Conservation (phyloP, 345 rosid species). For the Euphorbia lathyris region DNA sequence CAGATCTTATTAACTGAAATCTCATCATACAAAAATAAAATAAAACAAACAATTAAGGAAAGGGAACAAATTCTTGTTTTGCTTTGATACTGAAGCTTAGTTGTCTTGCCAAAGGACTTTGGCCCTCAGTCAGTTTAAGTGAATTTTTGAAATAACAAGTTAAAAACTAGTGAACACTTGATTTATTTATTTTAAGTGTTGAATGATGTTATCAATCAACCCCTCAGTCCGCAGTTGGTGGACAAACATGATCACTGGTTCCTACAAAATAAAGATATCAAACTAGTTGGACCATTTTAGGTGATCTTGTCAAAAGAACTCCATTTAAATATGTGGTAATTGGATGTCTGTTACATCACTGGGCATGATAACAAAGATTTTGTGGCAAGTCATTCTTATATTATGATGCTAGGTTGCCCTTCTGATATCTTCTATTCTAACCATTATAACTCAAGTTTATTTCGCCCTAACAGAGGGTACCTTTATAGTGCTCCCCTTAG, state of each 20-base stretch:
- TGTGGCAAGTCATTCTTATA: background rate
- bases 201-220: background rate
- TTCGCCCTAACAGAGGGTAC: background rate
- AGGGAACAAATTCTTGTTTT: background rate
- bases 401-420: background rate
- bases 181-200: background rate
- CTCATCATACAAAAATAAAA: background rate
- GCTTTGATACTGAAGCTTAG: too few relatives aligned
- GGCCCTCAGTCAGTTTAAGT: background rate
- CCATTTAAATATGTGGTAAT: background rate
- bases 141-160: too few relatives aligned
- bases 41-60: conserved; percentile 4
- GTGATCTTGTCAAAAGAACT: background rate
- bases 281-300: too few relatives aligned
- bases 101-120: too few relatives aligned
- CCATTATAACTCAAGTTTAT: background rate
- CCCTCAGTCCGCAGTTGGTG: background rate
- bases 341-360: background rate
- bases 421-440: background rate
- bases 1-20: background rate
- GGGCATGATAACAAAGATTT: background rate
- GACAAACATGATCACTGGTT: background rate
- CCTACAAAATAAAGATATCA: too few relatives aligned
- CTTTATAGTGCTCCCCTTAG: background rate
- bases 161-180: too few relatives aligned